phyloP scores from a whole-genome alignment of 192 early-diverging fungal species.

The Coemansia nantahalensis region DNA sequence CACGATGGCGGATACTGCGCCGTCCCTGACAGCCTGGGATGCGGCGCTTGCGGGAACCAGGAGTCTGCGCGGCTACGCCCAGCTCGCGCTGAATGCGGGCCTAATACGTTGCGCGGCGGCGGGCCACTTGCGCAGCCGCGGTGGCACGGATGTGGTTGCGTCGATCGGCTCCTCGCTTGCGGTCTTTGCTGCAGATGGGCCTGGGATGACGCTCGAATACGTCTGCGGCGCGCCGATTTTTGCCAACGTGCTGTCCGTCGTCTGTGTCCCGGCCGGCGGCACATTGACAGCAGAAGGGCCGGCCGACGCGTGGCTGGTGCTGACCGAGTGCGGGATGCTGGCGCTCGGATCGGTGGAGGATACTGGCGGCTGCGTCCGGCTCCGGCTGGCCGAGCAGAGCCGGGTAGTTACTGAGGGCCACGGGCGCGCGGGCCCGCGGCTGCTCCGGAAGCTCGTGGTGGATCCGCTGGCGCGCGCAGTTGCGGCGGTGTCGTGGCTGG shows the following conservation, averaged over 20 bases:
- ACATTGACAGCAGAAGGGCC: no score
- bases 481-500: slow-evolving; percentile 31
- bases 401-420: not conserved
- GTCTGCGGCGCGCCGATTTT: slow-evolving; percentile 27
- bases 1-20: slow-evolving; percentile 13
- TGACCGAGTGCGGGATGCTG: slow-evolving; percentile 11
- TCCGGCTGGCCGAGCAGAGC: slow-evolving; percentile 1
- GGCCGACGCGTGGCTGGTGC: slow-evolving; percentile 15
- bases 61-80: slow-evolving; percentile 11
- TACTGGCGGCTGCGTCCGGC: not conserved
- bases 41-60: not conserved
- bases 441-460: slow-evolving; percentile 17
- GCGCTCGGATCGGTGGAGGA: slow-evolving; percentile 12
- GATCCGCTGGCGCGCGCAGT: slow-evolving; percentile 28
- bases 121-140: slow-evolving; percentile 6
- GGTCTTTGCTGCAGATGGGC: slow-evolving; percentile 10
- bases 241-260: slow-evolving; percentile 15
- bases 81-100: slow-evolving; percentile 28
- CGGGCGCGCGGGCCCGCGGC: not conserved
- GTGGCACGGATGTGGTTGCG: slow-evolving; percentile 11
- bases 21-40: slow-evolving; percentile 28
- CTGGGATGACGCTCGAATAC: slow-evolving; percentile 2
- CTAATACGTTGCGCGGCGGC: slow-evolving; percentile 18
- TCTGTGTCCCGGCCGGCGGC: not conserved
- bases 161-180: slow-evolving; percentile 16